phyloP scores from a whole-genome alignment of 495 filamentous ascomycete species.

The Xylaria palmicola region DNA sequence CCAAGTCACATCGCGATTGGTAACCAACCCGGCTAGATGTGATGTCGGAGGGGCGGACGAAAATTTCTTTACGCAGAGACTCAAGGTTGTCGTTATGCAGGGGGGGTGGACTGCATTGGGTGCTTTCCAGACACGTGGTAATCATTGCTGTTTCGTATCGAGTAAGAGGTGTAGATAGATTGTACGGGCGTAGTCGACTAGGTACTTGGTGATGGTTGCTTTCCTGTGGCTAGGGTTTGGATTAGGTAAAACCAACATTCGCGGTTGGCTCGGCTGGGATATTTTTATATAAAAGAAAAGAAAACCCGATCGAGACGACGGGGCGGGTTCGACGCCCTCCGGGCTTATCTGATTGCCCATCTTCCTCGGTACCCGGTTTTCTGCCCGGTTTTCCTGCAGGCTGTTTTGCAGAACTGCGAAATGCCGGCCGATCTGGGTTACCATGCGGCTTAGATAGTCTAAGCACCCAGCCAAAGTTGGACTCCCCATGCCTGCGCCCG shows the following conservation, averaged over 20 bases:
- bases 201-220: background rate
- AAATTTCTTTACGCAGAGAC: slow-evolving; percentile 4
- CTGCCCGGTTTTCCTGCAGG: background rate
- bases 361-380: background rate
- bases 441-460: background rate
- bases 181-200: no score
- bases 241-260: slow-evolving; percentile 39
- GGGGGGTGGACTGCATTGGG: background rate
- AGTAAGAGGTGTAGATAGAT: slow-evolving; percentile 1
- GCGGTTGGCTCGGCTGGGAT: slow-evolving; percentile 24
- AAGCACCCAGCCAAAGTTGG: no score
- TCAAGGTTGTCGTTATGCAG: background rate
- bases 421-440: slow-evolving; percentile 14
- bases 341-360: background rate
- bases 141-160: slow-evolving; percentile 1
- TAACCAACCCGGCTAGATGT: background rate
- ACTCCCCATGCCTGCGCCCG: no score
- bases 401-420: slow-evolving; percentile 4
- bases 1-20: background rate
- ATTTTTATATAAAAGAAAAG: no score
- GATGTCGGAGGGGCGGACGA: background rate
- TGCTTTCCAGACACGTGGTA: slow-evolving; percentile 1
- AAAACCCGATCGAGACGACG: background rate
- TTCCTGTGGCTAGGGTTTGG: slow-evolving; percentile 16
- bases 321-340: no score